phyloP scores from a whole-genome alignment of 768 basidiomycete genomes.

The Xerocomellus intermedius region DNA sequence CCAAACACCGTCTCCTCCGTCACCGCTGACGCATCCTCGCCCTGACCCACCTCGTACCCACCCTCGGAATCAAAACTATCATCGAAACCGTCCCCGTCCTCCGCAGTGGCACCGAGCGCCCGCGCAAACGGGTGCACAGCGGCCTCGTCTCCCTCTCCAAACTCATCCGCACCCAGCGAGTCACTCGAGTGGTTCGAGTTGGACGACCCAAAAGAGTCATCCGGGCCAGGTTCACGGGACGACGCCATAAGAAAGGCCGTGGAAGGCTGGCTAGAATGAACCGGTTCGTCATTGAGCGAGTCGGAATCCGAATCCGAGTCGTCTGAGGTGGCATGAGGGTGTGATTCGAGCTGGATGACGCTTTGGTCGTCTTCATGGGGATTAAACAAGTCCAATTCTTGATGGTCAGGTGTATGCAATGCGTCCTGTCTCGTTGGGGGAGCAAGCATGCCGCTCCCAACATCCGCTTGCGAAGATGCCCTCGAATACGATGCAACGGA shows the following conservation, averaged over 20 bases:
- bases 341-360: slow-evolving; percentile 10
- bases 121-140: slow-evolving; percentile 62
- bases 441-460: not conserved
- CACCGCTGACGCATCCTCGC: slow-evolving; percentile 20
- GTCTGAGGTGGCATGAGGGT: slow-evolving; percentile 15
- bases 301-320: slow-evolving; percentile 55
- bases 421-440: slow-evolving; percentile 4
- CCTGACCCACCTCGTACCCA: slow-evolving; percentile 24
- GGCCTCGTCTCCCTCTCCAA: slow-evolving; percentile 36
- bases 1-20: slow-evolving; percentile 75
- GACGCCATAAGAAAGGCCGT: slow-evolving; percentile 69
- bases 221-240: slow-evolving; percentile 29
- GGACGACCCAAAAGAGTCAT: slow-evolving; percentile 42
- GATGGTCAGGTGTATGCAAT: slow-evolving; percentile 24
- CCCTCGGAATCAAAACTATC: slow-evolving; percentile 50
- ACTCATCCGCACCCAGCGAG: slow-evolving; percentile 47
- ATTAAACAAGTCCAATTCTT: slow-evolving; percentile 25
- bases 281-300: slow-evolving; percentile 52
- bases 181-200: slow-evolving; percentile 61
- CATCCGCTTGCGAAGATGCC: slow-evolving; percentile 5
- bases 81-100: slow-evolving; percentile 47
- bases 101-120: slow-evolving; percentile 28
- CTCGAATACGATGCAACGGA: slow-evolving; percentile 16
- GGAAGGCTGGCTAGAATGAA: slow-evolving; percentile 62
- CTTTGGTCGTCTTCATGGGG: slow-evolving; percentile 26